A percentile compares a stretch with the other conserved stretches of the same genome.
These are phyloP conservation scores for Botrytis sinoallii DNA, from an alignment of 2,329 filamentous ascomycete genomes.

Conservation along the genomic window DNA sequence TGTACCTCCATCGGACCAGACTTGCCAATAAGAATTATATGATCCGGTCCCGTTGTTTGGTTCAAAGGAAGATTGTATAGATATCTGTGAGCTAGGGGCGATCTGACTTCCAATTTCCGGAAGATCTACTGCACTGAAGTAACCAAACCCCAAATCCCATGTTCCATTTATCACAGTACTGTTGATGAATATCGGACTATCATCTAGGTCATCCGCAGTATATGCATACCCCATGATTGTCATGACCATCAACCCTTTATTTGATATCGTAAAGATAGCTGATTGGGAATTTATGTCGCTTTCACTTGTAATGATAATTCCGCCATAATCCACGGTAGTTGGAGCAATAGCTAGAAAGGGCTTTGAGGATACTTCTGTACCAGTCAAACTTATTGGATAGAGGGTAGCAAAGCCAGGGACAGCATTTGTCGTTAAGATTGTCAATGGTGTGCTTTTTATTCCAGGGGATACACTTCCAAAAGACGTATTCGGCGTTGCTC, in stretches of 20 bases:
- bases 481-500: constrained; percentile 22
- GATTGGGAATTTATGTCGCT: constrained; percentile 27
- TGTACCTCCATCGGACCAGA: constrained; percentile 36
- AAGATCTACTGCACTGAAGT: constrained; percentile 28
- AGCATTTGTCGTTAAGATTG: constrained; percentile 39
- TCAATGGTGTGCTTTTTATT: constrained; percentile 38
- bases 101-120: constrained; percentile 34
- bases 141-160: constrained; percentile 29
- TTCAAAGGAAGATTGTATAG: constrained; percentile 36
- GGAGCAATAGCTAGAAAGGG: constrained; percentile 38
- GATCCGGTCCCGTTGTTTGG: constrained; percentile 31
- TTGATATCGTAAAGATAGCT: constrained; percentile 37
- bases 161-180: constrained; percentile 29
- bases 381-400: constrained; percentile 39
- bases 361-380: constrained; percentile 37
- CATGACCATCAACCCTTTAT: constrained; percentile 37
- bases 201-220: constrained; percentile 32
- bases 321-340: constrained; percentile 28
- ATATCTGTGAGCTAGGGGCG: constrained; percentile 29
- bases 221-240: constrained; percentile 38
- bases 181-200: constrained; percentile 28
- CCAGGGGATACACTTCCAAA: constrained; percentile 33
- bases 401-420: constrained; percentile 38
- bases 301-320: constrained; percentile 2
- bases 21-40: constrained; percentile 36